Conservation (phyloP, 2,329 filamentous ascomycete species). For the Trichoderma guizhouense region DNA sequence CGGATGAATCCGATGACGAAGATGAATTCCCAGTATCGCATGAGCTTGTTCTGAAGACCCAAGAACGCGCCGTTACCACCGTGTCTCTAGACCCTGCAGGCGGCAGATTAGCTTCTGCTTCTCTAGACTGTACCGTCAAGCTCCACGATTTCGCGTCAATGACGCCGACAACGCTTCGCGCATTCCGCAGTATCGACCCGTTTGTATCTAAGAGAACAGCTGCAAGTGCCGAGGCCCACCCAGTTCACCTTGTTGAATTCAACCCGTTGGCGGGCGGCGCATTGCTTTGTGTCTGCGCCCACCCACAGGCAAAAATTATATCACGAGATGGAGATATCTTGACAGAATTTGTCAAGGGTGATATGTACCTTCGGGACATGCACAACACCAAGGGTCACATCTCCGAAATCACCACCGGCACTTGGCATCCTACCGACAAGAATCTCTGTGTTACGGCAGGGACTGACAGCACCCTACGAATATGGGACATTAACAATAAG, state of each 20-base stretch:
- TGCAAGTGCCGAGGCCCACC: slow-evolving; percentile 75
- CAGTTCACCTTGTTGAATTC: slow-evolving; percentile 83
- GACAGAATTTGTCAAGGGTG: slow-evolving; percentile 90
- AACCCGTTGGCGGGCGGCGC: slow-evolving; percentile 75
- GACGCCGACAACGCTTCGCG: slow-evolving; percentile 89
- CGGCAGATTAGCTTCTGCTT: slow-evolving; percentile 81
- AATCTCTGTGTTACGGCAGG: slow-evolving; percentile 87
- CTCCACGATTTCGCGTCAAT: slow-evolving; percentile 94
- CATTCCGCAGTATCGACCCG: slow-evolving; percentile 90
- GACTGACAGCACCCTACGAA: slow-evolving; percentile 90
- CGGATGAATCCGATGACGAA: slow-evolving; percentile 64
- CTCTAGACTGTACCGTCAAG: slow-evolving; percentile 86
- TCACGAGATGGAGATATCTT: slow-evolving; percentile 82
- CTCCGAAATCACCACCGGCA: slow-evolving; percentile 82
- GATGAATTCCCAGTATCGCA: slow-evolving; percentile 92
- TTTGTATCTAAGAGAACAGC: slow-evolving; percentile 68
- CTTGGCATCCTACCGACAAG: slow-evolving; percentile 84
- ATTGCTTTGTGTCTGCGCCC: slow-evolving; percentile 83
- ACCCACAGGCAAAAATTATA: slow-evolving; percentile 85
- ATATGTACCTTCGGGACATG: slow-evolving; percentile 98
- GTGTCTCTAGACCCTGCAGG: slow-evolving; percentile 82
- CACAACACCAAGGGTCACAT: slow-evolving; percentile 97
- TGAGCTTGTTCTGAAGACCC: slow-evolving; percentile 87
- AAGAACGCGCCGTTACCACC: slow-evolving; percentile 82
- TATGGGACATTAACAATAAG: slow-evolving; percentile 95